Evolutionary conservation across 2,329 filamentous ascomycete genomes (phyloP), one percentile per base, ranked within the genome.

Genomic region (Chaetomium olivaceum): DNA sequence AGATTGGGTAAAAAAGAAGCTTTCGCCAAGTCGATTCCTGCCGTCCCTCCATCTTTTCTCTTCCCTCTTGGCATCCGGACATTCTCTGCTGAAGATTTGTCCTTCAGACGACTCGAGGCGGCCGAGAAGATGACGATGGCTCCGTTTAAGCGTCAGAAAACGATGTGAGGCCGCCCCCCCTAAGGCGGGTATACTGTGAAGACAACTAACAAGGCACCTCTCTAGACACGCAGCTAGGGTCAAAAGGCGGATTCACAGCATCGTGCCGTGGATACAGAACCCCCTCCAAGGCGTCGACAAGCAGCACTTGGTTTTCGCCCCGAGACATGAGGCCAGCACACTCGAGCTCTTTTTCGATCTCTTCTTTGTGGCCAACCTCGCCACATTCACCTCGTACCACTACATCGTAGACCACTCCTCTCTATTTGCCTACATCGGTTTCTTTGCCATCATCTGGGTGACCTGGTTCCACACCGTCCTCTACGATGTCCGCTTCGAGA

Each of bases 151-250:
- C 56, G 56, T 16, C 36, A 19, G 12, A 58, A 58, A 14, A 58
- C 56, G 7, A 58, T 58, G 56, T 58, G 48, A 48, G 39, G 7
- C 25, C 3, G 39, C 4, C n/a, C 2, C 11, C 12, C 7, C 7
- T 19, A 12, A n/a, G n/a, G n/a, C 21, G 14, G 14, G 9, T 12
- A 52, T 25, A 25, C 50, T 12, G 11, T 29, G n/a, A n/a, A n/a
- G n/a, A n/a, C 25, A 14, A 23, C 43, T 29, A 60, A 60, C n/a
- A 23, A 19, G 16, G 11, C 57, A 25, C 16, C 21, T 36, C n/a
- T 1, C 4, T 46, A 88, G 59, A 19, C 60, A 62, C 46, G 62
- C 56, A 21, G 48, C 63, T 11, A 23, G 58, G 23, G 5, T 46
- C 7, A 69, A 67, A 50, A 29, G 67, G 6, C 65, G 67, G 0